A percentile compares a stretch with the other conserved stretches of the same genome.
Conservation (phyloP, 2,329 filamentous ascomycete genomes). For the Diaporthe citri region DNA sequence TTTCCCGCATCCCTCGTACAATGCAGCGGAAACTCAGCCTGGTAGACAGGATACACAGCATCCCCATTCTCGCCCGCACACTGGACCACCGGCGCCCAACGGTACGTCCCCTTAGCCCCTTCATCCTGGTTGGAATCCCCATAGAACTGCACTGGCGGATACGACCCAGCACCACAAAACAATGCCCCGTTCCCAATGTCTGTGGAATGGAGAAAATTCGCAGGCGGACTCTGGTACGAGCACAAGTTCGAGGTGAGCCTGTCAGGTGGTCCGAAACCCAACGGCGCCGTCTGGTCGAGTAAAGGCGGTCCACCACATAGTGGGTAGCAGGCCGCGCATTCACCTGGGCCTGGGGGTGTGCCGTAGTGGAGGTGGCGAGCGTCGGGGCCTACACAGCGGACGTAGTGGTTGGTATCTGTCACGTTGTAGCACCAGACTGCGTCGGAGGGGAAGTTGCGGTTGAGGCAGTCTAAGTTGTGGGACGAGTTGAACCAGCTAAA, state of each 20-base stretch:
- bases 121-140: slow-evolving; percentile 33
- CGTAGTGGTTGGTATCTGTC: slow-evolving; percentile 5
- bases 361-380: slow-evolving; percentile 34
- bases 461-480: slow-evolving; percentile 36
- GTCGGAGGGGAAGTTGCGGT: slow-evolving; percentile 25
- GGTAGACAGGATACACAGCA: not conserved
- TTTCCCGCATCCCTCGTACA: slow-evolving; percentile 18
- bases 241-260: slow-evolving; percentile 24
- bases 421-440: slow-evolving; percentile 32
- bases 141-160: slow-evolving; percentile 19
- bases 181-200: slow-evolving; percentile 34
- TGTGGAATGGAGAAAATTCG: slow-evolving; percentile 1
- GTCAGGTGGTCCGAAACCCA: slow-evolving; percentile 35
- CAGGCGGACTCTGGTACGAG: slow-evolving; percentile 17
- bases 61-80: not conserved
- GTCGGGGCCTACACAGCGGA: slow-evolving; percentile 2
- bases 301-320: not conserved
- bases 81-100: not conserved
- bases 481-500: slow-evolving; percentile 37
- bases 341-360: slow-evolving; percentile 11
- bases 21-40: slow-evolving; percentile 12
- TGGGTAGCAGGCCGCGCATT: slow-evolving; percentile 13
- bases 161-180: slow-evolving; percentile 26
- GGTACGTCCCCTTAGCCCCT: not conserved
- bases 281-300: not conserved